Percentiles rank a stretch among this genome's conserved stretches.
Conservation (phyloP, 2,329 filamentous ascomycete genomes). For the Fusarium redolens region DNA sequence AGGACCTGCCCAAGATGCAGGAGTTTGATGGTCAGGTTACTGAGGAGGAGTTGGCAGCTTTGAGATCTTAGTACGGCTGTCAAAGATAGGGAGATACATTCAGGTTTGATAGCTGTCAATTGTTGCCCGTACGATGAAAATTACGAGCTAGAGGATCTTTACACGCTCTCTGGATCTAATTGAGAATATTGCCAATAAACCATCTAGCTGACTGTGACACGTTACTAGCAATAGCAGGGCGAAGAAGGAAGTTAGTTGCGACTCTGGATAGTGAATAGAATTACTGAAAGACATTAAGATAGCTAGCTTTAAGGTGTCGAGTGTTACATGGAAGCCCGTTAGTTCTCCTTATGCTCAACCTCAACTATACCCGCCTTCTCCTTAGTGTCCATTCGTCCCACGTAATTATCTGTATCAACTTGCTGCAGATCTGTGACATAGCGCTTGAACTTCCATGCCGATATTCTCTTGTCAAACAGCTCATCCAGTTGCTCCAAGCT, state of each 20-base stretch:
- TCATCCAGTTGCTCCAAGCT: background rate
- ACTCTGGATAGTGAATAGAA: fast-evolving
- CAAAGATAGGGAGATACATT: too few species aligned
- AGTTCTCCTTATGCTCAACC: background rate
- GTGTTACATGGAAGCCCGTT: background rate
- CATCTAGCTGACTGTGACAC: too few species aligned
- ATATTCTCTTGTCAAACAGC: background rate
- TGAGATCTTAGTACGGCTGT: background rate
- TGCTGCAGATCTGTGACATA: background rate
- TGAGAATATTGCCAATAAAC: too few species aligned
- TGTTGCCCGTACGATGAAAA: too few species aligned
- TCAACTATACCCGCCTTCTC: background rate
- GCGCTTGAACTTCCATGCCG: background rate
- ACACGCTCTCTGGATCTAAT: too few species aligned
- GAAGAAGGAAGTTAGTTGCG: too few species aligned
- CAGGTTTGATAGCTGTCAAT: too few species aligned
- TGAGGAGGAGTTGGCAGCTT: constrained; percentile 18
- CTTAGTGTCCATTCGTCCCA: fast-evolving
- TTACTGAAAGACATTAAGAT: background rate
- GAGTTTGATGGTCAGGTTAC: constrained; percentile 16
- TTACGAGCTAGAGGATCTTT: too few species aligned
- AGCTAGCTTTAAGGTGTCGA: background rate
- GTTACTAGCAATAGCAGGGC: too few species aligned
- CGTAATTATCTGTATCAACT: background rate
- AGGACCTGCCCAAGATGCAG: constrained; percentile 21